Percentiles rank a stretch among this genome's conserved stretches.
Conservation (phyloP, 208 protist species). For the Leishmania aethiopica region DNA sequence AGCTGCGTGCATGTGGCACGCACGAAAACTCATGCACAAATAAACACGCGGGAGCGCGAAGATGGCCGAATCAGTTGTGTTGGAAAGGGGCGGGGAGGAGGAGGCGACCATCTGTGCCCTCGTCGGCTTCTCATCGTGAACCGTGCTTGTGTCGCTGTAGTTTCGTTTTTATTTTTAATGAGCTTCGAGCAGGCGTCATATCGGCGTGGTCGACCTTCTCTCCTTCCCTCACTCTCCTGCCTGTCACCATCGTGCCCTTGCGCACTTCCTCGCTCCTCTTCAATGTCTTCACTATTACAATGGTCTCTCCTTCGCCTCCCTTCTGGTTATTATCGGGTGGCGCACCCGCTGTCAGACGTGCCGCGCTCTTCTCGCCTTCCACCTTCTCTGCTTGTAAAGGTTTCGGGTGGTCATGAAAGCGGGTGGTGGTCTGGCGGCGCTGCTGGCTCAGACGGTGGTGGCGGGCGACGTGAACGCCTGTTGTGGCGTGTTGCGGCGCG, state of each 20-base stretch:
- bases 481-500: conserved; percentile 74
- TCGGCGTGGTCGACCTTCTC: not conserved
- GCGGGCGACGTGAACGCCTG: conserved; percentile 82
- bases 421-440: conserved; percentile 39
- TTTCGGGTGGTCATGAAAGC: conserved; percentile 29
- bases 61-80: too few relatives aligned
- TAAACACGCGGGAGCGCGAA: not conserved
- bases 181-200: not conserved
- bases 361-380: not conserved
- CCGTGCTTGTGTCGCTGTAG: not conserved
- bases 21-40: not conserved
- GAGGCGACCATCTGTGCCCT: not conserved
- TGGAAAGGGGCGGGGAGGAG: not conserved
- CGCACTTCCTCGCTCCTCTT: not conserved
- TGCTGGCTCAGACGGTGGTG: conserved; percentile 55
- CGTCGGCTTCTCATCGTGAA: not conserved
- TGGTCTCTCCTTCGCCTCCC: not conserved
- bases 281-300: not conserved
- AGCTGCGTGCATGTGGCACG: not conserved
- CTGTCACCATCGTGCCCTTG: not conserved
- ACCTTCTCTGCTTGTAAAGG: not conserved
- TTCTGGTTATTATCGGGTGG: not conserved
- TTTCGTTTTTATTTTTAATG: not conserved
- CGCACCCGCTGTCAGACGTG: not conserved
- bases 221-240: too few relatives aligned